Conservation (phyloP, 768 basidiomycete genomes). For the Boletus sp. region DNA sequence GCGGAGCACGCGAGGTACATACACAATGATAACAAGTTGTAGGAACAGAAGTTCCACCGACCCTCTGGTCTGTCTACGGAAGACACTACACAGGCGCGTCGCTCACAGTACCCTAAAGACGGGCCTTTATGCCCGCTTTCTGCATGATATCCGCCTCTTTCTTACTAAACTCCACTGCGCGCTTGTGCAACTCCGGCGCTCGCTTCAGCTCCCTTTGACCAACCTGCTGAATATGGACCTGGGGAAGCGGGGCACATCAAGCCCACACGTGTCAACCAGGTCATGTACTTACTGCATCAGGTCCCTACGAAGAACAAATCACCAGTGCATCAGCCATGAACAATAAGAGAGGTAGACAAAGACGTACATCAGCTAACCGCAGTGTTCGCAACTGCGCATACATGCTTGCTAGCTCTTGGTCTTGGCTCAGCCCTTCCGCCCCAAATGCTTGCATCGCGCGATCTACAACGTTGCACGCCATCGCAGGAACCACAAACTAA, state of each 20-base stretch:
- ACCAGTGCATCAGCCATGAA: conserved; percentile 7
- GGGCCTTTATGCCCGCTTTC: conserved; percentile 58
- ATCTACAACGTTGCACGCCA: conserved; percentile 87
- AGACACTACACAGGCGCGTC: not conserved
- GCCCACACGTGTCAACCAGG: not conserved
- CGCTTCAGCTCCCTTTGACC: conserved; percentile 86
- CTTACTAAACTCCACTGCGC: conserved; percentile 50
- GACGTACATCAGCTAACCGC: conserved; percentile 77
- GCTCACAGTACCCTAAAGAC: conserved; percentile 35
- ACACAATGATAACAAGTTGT: not conserved
- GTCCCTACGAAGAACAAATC: conserved; percentile 47
- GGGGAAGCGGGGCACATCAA: conserved; percentile 15
- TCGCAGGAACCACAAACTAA: conserved; percentile 89
- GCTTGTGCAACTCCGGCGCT: conserved; percentile 56
- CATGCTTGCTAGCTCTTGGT: conserved; percentile 71
- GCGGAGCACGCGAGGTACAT: not conserved
- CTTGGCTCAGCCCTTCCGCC: conserved; percentile 94
- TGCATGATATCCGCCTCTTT: conserved; percentile 60
- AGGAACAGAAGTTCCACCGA: not conserved
- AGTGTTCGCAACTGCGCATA: conserved; percentile 86
- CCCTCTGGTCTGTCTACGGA: not conserved
- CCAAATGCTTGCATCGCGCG: conserved; percentile 95
- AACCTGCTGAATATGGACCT: conserved; percentile 95
- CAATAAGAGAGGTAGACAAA: not conserved
- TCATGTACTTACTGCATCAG: conserved; percentile 59